These are phyloP conservation scores for Crithidia sp. DNA, from an alignment of 208 protist genomes.

Conservation along the genomic window DNA sequence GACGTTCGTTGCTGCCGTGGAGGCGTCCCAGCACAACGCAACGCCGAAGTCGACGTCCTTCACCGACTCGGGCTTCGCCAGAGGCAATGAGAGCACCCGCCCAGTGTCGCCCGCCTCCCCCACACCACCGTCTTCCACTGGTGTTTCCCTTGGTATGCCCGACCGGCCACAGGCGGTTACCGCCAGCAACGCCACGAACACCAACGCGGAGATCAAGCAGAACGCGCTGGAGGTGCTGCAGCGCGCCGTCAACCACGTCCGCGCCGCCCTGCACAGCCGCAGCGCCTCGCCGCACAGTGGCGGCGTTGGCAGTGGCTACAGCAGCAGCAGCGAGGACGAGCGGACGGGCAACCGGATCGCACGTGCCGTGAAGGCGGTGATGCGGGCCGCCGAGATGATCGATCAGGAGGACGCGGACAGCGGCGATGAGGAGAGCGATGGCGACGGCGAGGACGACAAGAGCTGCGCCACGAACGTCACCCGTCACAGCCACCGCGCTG, in stretches of 20 bases:
- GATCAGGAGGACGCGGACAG: slow-evolving; percentile 30
- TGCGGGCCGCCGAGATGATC: slow-evolving; percentile 34
- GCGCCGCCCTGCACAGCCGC: slow-evolving; percentile 5
- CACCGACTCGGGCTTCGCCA: no score
- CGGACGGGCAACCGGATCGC: slow-evolving; percentile 27
- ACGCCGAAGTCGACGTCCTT: background rate
- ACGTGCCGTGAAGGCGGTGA: slow-evolving; percentile 17
- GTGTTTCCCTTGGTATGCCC: background rate
- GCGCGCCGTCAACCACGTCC: slow-evolving; percentile 30
- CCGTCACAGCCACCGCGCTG: slow-evolving; percentile 22
- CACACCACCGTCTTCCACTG: background rate
- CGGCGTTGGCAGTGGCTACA: background rate
- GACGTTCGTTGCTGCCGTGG: background rate
- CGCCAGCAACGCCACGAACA: background rate
- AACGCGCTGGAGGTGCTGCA: slow-evolving; percentile 32
- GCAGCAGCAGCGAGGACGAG: slow-evolving; percentile 17
- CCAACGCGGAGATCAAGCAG: background rate
- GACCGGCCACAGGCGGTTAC: background rate
- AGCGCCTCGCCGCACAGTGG: background rate
- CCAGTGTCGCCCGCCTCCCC: background rate
- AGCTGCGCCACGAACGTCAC: slow-evolving; percentile 24
- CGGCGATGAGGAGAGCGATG: slow-evolving; percentile 13
- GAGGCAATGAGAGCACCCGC: background rate
- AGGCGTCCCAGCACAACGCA: background rate
- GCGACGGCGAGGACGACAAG: slow-evolving; percentile 7